These are phyloP conservation scores for Claviceps sp. DNA, from an alignment of 2,329 filamentous ascomycete species.

Conservation along the genomic window DNA sequence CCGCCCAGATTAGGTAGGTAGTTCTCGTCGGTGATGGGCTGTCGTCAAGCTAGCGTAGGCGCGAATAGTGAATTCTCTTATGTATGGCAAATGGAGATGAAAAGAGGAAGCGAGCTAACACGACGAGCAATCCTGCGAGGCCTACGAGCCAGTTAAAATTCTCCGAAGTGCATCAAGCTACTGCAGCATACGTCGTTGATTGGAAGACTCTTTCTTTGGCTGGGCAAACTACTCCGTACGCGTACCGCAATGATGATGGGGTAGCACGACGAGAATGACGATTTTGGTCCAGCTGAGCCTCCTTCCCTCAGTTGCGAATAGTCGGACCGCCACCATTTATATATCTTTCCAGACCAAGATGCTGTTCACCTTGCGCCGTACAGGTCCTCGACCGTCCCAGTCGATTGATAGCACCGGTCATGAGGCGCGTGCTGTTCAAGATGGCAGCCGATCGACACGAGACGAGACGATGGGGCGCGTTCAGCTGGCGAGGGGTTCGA, in stretches of 20 bases:
- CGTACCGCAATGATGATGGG: not conserved
- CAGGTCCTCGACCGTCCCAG: not conserved
- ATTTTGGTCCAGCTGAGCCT: not conserved
- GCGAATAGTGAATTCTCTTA: not conserved
- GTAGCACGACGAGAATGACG: not conserved
- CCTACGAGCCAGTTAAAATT: slow-evolving; percentile 12
- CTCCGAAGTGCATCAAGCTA: slow-evolving; percentile 12
- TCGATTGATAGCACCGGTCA: not conserved
- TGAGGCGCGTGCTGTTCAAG: not conserved
- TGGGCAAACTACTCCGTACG: not conserved
- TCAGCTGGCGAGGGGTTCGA: not conserved
- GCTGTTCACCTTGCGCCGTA: not conserved
- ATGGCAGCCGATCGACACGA: not conserved
- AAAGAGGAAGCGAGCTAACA: not conserved
- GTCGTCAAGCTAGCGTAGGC: not conserved
- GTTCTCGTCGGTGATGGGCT: slow-evolving; percentile 6
- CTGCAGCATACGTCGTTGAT: slow-evolving; percentile 10
- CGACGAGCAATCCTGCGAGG: slow-evolving; percentile 6
- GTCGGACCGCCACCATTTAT: slow-evolving; percentile 5
- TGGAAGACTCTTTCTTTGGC: slow-evolving; percentile 1
- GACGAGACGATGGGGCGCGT: not conserved
- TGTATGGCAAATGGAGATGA: not conserved
- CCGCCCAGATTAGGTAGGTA: not conserved
- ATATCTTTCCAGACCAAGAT: not conserved
- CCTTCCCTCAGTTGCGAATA: not conserved